Base-by-base conservation (phyloP, 345 rosid species). In the Gossypium herbaceum region DNA sequence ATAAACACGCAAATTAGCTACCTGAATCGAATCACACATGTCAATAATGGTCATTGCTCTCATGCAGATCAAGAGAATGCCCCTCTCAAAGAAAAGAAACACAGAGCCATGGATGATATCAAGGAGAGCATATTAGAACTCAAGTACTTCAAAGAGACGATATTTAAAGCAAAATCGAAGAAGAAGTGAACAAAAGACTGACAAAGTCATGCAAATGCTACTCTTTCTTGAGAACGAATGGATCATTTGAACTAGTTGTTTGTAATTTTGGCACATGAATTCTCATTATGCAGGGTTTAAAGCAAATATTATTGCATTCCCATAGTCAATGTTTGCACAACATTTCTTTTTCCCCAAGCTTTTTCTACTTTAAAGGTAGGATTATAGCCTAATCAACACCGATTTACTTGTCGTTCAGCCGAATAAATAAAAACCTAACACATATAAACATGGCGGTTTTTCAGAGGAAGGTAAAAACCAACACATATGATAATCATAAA, bases 101-200 rank as follows among this genome's bases (percentile, higher is more conserved):
- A 91, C 73, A 86, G 97, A 79, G 97, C 95, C 55, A 52, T 92
- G 90, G 97, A 91, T 82, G 97, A 94, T 80, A 92, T 94, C 74
- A 82, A 87, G 83, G 97, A 92, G 74, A 92, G 98, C 85, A 85
- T 94, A 68, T 60, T 2, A 82, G 92, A 91, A 81, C 95, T 92
- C 75, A 90, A 84, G 71, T 88, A 85, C 86, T 94, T 88, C 76
- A 94, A 88, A 83, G 90, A 88, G 57, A 81, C 77, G 34, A 89
- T 94, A 64, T 92, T 94, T 64, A 92, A 90, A 77, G 15, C 76
- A 39, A 83, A 58, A 73, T 51, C 81, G 34, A 88, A 80, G 82
- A 86, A 74, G 75, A 86, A 74, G 75, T 89, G 81, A 65, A 12
- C 7, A 19, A 48, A 22, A 34, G 41, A 34, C 7, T 4, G 22